A percentile compares a stretch with the other conserved stretches of the same genome.
phyloP scores from a whole-genome alignment of 768 basidiomycete species.

The Cystobasidiopsis lactophilus region DNA sequence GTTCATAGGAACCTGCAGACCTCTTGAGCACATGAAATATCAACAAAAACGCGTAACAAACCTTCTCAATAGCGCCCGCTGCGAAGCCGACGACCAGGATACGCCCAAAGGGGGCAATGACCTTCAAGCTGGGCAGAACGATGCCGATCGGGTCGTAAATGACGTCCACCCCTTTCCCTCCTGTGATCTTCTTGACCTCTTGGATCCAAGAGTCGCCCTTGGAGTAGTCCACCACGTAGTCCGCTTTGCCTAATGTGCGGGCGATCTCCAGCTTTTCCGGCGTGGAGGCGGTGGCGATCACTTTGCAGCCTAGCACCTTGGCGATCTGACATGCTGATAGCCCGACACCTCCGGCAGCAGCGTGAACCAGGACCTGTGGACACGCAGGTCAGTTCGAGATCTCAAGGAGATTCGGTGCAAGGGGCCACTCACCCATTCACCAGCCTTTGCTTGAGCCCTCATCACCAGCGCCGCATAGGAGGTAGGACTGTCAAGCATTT shows the following conservation, averaged over 20 bases:
- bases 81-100: slow-evolving; percentile 86
- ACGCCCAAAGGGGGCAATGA: slow-evolving; percentile 29
- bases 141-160: slow-evolving; percentile 51
- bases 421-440: no score
- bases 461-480: slow-evolving; percentile 78
- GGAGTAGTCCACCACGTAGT: slow-evolving; percentile 54
- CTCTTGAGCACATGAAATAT: slow-evolving; percentile 14
- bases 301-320: slow-evolving; percentile 77
- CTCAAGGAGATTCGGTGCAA: no score
- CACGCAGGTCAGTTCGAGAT: no score
- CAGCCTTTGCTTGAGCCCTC: slow-evolving; percentile 54
- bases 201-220: slow-evolving; percentile 57
- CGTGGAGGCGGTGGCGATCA: slow-evolving; percentile 80
- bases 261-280: slow-evolving; percentile 57
- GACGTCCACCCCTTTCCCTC: slow-evolving; percentile 51
- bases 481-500: slow-evolving; percentile 38
- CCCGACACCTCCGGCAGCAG: slow-evolving; percentile 41
- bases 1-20: slow-evolving; percentile 47
- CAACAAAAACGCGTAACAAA: slow-evolving; percentile 21
- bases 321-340: slow-evolving; percentile 62
- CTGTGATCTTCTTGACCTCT: slow-evolving; percentile 60
- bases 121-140: slow-evolving; percentile 35
- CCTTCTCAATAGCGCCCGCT: slow-evolving; percentile 62
- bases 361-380: slow-evolving; percentile 62
- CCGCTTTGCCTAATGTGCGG: slow-evolving; percentile 54